These are phyloP conservation scores for Lepidium africanum DNA, from an alignment of 345 rosid genomes.

Conservation along the genomic window DNA sequence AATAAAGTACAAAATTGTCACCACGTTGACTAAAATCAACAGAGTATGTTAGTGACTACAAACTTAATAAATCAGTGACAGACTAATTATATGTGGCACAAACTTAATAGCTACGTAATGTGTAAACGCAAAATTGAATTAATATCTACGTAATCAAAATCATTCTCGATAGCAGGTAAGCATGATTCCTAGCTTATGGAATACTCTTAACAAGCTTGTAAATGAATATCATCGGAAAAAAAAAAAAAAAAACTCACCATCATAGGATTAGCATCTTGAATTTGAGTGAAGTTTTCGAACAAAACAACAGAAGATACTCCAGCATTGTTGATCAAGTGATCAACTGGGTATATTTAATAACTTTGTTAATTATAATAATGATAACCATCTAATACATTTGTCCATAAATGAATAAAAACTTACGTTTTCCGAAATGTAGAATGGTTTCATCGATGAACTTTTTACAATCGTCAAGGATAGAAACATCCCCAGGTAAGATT, in stretches of 20 bases:
- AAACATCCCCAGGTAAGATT: conserved; percentile 20
- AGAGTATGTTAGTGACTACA: conserved; percentile 32
- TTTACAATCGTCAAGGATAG: conserved; percentile 22
- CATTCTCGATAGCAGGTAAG: too few relatives aligned
- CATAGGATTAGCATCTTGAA: not conserved
- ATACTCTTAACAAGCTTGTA: too few relatives aligned
- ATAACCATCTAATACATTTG: not conserved
- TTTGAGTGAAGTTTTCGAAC: conserved; percentile 14
- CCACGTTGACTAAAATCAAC: too few relatives aligned
- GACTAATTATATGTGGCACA: too few relatives aligned
- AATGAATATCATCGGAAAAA: not conserved
- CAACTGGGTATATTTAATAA: not conserved
- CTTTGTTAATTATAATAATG: not conserved
- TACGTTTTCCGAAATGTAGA: conserved; percentile 26
- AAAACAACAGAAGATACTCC: not conserved
- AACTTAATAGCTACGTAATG: too few relatives aligned
- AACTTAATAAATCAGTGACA: not conserved
- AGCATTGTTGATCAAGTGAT: conserved; percentile 32
- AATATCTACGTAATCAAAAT: too few relatives aligned
- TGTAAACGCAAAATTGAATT: too few relatives aligned
- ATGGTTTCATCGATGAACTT: conserved; percentile 19
- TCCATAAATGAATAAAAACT: not conserved
- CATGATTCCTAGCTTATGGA: too few relatives aligned
- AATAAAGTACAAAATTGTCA: too few relatives aligned
- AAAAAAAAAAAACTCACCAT: not conserved